Evolutionary conservation across 192 early-diverging fungal species (phyloP), one percentile per base, ranked within the genome.

Genomic region (Linnemannia hyalina): DNA sequence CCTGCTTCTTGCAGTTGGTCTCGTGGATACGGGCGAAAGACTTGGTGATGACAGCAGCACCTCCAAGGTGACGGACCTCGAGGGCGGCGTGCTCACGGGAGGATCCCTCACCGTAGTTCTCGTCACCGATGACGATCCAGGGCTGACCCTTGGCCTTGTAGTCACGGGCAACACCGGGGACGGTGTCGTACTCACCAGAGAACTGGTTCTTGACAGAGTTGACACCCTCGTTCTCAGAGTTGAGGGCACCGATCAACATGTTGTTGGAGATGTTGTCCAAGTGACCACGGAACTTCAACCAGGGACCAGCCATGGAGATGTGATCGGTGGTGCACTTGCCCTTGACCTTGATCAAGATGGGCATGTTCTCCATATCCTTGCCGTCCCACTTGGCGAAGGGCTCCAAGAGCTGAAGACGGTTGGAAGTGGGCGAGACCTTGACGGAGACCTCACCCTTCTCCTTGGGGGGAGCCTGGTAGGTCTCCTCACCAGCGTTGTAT

Each of bases 1-100:
- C 98, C 91, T 99, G 98, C 94, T 99, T 99, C 95, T 99, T 99
- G 78, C 98, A 93, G 93, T 99, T 99, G 88, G 98, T 99, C 93
- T 99, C 97, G 93, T 99, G 98, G 90, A 99, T 99, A 89, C 98
- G 96, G 71, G 98, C 98, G 91, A 99, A 99, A 71, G 95, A 96
- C 92, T 97, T 97, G 90, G 96, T 95, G 88, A 99, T 96, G 82
- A 99, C 95, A 26, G 97, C 97, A 70, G 92, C 93, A 89, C 98
- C 97, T 73, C 96, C 96, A 63, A 99, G 92, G 93, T 98, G 96
- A 89, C 98, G 95, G 70, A 97, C 97, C 85, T 99, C 97, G 83
- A 99, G 93, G 76, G 98, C 98, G 71, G 98, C 98, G 89, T 99
- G 98, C 89, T 99, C 98, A 87, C 98, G 96, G 78, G 98, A 98